These are phyloP conservation scores for Salix brachista DNA, from an alignment of 345 rosid species.

Conservation along the genomic window DNA sequence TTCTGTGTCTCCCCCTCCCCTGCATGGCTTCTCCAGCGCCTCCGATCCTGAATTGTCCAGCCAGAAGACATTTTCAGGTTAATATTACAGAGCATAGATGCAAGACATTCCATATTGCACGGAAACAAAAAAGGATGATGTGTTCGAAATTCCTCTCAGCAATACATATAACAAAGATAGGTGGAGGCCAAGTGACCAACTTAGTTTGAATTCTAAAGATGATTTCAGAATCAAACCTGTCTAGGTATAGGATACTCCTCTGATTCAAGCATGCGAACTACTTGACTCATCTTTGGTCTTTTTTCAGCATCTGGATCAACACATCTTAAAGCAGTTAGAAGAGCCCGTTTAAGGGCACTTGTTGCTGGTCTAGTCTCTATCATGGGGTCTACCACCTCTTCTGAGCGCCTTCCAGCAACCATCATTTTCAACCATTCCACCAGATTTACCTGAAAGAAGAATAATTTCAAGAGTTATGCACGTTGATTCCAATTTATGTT, in stretches of 20 bases:
- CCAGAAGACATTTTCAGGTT: not conserved
- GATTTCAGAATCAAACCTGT: slow-evolving; percentile 52
- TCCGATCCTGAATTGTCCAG: slow-evolving; percentile 56
- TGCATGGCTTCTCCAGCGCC: slow-evolving; percentile 55
- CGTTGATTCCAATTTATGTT: not conserved
- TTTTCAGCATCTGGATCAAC: slow-evolving; percentile 92
- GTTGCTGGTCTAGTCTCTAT: slow-evolving; percentile 72
- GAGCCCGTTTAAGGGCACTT: slow-evolving; percentile 83
- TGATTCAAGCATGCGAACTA: slow-evolving; percentile 86
- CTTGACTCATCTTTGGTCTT: slow-evolving; percentile 97
- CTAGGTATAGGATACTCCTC: slow-evolving; percentile 83
- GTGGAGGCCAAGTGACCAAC: not conserved
- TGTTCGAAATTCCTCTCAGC: not conserved
- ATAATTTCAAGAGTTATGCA: slow-evolving; percentile 1
- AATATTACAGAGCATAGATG: not conserved
- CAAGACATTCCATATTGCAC: not conserved
- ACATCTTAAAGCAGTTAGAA: slow-evolving; percentile 89
- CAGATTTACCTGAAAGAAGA: slow-evolving; percentile 63
- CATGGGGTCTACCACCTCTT: slow-evolving; percentile 79
- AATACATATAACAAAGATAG: not conserved
- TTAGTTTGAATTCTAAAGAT: not conserved
- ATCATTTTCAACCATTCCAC: slow-evolving; percentile 95
- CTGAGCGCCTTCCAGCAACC: slow-evolving; percentile 79
- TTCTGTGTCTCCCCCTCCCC: slow-evolving; percentile 41
- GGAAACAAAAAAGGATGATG: not conserved